A percentile compares a stretch with the other conserved stretches of the same genome.
Evolutionary conservation across 2,329 filamentous ascomycete genomes (phyloP).

Genomic region (Paraphoma sp.): DNA sequence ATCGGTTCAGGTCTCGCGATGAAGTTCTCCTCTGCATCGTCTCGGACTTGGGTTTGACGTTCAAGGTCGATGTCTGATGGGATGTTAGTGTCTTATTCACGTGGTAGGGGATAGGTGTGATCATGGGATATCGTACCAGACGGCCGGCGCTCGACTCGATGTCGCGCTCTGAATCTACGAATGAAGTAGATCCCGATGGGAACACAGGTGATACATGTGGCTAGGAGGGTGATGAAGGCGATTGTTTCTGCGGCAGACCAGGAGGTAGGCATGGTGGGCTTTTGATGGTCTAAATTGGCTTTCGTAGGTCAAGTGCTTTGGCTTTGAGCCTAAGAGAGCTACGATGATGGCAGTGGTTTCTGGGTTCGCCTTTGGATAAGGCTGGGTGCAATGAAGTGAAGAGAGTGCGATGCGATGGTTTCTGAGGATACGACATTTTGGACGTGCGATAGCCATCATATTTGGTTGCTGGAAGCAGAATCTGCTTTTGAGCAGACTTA

Average conservation of each 20-base stretch:
- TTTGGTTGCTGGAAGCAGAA: background rate
- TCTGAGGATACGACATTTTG: background rate
- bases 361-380: no score
- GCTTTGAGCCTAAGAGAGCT: no score
- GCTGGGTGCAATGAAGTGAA: no score
- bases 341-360: no score
- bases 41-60: no score
- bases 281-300: background rate
- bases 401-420: background rate
- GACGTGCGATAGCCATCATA: background rate
- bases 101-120: no score
- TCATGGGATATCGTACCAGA: background rate
- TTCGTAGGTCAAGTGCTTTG: no score
- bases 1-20: no score
- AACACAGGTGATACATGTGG: conserved; percentile 2
- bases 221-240: conserved; percentile 8
- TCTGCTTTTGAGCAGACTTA: background rate
- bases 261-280: background rate
- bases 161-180: background rate
- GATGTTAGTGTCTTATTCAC: no score
- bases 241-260: conserved; percentile 10
- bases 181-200: background rate
- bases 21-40: no score
- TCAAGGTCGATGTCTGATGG: no score
- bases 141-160: background rate